phyloP scores from a whole-genome alignment of 2,329 filamentous ascomycete genomes.

The Metarhizium robertsii region DNA sequence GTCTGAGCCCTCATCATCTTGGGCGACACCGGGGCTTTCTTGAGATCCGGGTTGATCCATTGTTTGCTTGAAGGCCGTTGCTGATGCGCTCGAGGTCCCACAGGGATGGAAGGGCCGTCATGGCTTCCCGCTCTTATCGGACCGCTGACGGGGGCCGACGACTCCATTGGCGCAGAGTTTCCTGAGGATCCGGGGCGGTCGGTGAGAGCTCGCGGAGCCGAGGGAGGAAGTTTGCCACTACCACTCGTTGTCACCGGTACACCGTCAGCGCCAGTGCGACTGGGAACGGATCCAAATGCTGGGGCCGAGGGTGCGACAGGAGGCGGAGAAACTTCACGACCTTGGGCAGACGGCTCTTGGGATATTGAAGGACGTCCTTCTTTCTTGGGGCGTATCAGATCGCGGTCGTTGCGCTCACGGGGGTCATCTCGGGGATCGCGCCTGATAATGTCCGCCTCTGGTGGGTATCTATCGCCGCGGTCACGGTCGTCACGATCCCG shows the following conservation, averaged over 20 bases:
- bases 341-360: conserved; percentile 36
- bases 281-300: conserved; percentile 46
- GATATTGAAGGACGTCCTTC: conserved; percentile 37
- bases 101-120: conserved; percentile 39
- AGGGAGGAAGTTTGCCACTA: conserved; percentile 42
- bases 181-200: conserved; percentile 39
- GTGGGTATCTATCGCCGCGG: conserved; percentile 29
- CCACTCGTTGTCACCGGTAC: conserved; percentile 14
- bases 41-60: conserved; percentile 48
- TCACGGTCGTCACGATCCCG: conserved; percentile 49
- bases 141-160: conserved; percentile 26
- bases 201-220: conserved; percentile 41
- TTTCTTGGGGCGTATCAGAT: conserved; percentile 38
- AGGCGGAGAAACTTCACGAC: conserved; percentile 46
- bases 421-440: conserved; percentile 37
- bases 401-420: conserved; percentile 35
- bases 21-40: conserved; percentile 42
- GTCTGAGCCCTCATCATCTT: conserved; percentile 41
- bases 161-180: conserved; percentile 14
- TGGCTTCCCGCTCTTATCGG: conserved; percentile 31
- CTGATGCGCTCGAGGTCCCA: conserved; percentile 44
- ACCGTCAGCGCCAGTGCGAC: conserved; percentile 27
- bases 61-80: conserved; percentile 47
- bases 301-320: conserved; percentile 49
- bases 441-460: conserved; percentile 25